A percentile compares a stretch with the other conserved stretches of the same genome.
Conservation (phyloP, 2,329 filamentous ascomycete species). For the Trichophyton verrucosum region DNA sequence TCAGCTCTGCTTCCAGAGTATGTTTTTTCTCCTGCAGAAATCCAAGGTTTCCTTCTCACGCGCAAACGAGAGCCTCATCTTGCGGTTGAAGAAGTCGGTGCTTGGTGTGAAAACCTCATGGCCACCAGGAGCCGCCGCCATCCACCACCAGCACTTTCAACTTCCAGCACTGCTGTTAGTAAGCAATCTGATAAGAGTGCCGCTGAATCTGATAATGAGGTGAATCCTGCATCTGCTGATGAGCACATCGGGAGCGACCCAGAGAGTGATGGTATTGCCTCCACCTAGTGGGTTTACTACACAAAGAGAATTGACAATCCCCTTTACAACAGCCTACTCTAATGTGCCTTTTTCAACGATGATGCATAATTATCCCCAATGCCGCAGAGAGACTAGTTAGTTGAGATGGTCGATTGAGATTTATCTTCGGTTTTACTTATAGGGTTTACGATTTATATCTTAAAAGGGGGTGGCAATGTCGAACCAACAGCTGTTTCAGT, state of each 20-base stretch:
- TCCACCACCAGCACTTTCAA: background rate
- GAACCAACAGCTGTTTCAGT: background rate
- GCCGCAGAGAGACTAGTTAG: background rate
- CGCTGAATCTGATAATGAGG: background rate
- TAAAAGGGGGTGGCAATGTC: background rate
- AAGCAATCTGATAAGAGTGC: background rate
- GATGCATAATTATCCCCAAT: background rate
- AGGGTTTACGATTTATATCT: background rate
- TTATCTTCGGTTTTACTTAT: background rate
- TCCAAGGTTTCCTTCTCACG: conserved; percentile 40
- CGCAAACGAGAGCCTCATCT: conserved; percentile 28
- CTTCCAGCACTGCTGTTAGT: background rate
- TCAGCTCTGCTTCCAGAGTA: conserved; percentile 34
- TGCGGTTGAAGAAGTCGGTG: conserved; percentile 33
- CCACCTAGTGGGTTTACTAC: background rate
- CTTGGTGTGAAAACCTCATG: conserved; percentile 25
- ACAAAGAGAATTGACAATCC: background rate
- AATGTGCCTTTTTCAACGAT: background rate
- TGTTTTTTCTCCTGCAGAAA: conserved; percentile 41
- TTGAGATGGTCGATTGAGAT: background rate
- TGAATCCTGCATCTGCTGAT: background rate
- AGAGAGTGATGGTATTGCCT: background rate
- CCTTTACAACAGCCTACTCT: background rate
- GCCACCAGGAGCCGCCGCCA: background rate
- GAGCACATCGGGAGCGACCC: background rate